These are phyloP conservation scores for Exophiala oligosperma DNA, from an alignment of 2,329 filamentous ascomycete species.

Conservation along the genomic window DNA sequence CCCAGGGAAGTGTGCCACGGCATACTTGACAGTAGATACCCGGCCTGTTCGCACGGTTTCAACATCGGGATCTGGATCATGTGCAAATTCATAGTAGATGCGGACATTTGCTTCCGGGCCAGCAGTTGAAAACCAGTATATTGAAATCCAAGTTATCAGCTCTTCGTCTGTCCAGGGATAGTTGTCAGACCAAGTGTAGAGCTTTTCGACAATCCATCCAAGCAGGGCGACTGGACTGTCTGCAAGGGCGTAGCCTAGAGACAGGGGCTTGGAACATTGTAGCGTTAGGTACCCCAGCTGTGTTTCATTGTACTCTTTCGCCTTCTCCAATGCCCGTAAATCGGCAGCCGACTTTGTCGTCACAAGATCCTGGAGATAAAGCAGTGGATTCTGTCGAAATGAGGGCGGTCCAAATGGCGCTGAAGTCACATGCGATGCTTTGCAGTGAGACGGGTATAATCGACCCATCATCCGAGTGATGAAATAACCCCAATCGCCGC, in stretches of 20 bases:
- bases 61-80: conserved; percentile 53
- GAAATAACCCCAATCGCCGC: conserved; percentile 68
- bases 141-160: conserved; percentile 66
- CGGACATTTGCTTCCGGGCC: conserved; percentile 66
- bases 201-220: conserved; percentile 78
- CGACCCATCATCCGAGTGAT: conserved; percentile 63
- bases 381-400: no score
- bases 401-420: no score
- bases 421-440: no score
- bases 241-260: conserved; percentile 65
- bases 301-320: conserved; percentile 35
- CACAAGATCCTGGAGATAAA: no score
- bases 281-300: conserved; percentile 39
- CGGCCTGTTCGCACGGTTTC: conserved; percentile 40
- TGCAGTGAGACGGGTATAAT: conserved; percentile 46
- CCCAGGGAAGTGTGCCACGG: conserved; percentile 49
- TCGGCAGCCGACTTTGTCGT: no score
- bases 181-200: conserved; percentile 71
- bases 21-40: conserved; percentile 19
- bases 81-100: conserved; percentile 68
- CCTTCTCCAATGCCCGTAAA: no score
- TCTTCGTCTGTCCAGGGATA: conserved; percentile 76
- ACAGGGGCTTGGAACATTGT: conserved; percentile 70
- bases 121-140: conserved; percentile 70
- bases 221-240: conserved; percentile 70